phyloP scores from a whole-genome alignment of 257 asterid species.

The Pogostemon cablin region DNA sequence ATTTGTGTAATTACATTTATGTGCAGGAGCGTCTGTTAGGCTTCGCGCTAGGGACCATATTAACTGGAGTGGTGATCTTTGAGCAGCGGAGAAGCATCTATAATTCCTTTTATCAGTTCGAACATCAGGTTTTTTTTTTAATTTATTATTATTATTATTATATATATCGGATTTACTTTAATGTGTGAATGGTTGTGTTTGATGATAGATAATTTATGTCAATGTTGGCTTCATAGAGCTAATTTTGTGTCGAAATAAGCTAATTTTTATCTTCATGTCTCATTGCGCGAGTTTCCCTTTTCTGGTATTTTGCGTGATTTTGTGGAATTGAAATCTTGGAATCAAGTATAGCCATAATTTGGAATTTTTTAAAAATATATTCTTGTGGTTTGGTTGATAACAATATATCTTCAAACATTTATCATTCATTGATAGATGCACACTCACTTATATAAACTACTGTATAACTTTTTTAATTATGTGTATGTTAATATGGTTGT shows the following conservation, averaged over 20 bases:
- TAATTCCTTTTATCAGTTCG: constrained; percentile 51
- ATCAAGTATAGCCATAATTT: neutral
- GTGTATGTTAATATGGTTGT: neutral
- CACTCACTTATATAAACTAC: neutral
- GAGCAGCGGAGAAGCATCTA: constrained; percentile 66
- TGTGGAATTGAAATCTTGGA: neutral
- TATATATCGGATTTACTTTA: neutral
- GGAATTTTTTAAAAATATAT: neutral
- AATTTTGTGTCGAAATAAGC: neutral
- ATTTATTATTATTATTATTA: neutral
- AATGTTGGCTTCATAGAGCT: constrained; percentile 15
- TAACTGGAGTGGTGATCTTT: constrained; percentile 56
- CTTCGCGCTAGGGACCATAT: constrained; percentile 65
- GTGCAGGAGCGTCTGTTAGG: constrained; percentile 88
- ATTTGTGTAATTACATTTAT: neutral
- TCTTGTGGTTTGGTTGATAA: neutral
- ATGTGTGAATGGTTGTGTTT: neutral
- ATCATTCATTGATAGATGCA: neutral
- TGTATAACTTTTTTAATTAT: neutral
- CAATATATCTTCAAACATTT: neutral
- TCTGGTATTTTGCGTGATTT: constrained; percentile 16
- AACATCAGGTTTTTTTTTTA: constrained; percentile 40
- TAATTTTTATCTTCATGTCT: neutral
- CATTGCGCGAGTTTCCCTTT: constrained; percentile 18
- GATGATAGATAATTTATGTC: constrained; percentile 2